Evolutionary conservation across 768 basidiomycete genomes (phyloP), one percentile per base, ranked within the genome.

Genomic region (Tubosaeta brunneosetosa): DNA sequence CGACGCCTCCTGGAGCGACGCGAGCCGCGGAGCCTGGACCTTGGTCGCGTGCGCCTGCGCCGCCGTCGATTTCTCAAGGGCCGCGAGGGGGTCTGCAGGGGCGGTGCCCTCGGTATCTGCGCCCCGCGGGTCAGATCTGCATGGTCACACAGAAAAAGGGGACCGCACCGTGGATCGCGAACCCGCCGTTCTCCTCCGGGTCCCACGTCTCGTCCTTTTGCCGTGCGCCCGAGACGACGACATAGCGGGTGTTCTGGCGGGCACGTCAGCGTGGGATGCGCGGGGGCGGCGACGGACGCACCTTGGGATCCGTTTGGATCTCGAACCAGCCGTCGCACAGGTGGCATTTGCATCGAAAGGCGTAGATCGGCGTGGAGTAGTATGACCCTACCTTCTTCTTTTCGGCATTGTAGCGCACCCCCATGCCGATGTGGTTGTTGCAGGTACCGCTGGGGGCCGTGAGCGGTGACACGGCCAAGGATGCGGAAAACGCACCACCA

Each of bases 361-460:
- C 89, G 66, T 76, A 98, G 50, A 99, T 97, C 10, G 94, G 90
- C 0, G 94, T 97, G 6, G 91, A 91, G 66, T 88, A 93, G 71
- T 99, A 99, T 52, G 81, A 84, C 13, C 97, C 97, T 32, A 97
- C 81, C 70, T 95, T 97, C 75, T 88, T 88, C 82, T 99, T 99
- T 71, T 98, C 94, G 0, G 97, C 97, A 60, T 99, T 99, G 76
- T 97, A 99, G n/a, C 97, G 89, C 2, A 99, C 97, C 22, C 97
- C 97, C 83, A 97, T 97, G 11, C 97, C 97, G 47, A 99, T 91
- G 73, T 98, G 97, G 60, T 88, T 88, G 68, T 94, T 86, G 73
- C 95, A 99, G 72, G 87, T 87, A 32, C 85, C 91, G 63, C 95
- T 97, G 70, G 34, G 36, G 16, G 22, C 3, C 2, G 1, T 6